Conservation (phyloP, 768 basidiomycete species). For the Pleurotus ostreatus region DNA sequence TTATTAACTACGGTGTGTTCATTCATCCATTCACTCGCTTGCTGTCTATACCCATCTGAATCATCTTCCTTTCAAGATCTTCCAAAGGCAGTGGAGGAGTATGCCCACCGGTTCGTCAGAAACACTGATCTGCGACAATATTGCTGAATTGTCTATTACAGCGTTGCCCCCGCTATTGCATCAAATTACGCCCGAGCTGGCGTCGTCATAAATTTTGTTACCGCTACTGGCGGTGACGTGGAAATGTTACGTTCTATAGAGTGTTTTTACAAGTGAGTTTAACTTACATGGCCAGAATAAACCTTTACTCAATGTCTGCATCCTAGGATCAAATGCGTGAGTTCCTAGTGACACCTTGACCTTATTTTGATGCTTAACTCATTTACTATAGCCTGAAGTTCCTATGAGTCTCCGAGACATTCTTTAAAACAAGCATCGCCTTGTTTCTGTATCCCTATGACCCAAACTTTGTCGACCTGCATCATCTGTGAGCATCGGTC, state of each 20-base stretch:
- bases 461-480: slow-evolving; percentile 33
- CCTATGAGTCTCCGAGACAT: slow-evolving; percentile 87
- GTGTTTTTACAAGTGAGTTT: slow-evolving; percentile 85
- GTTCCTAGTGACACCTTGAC: slow-evolving; percentile 21
- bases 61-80: slow-evolving; percentile 48
- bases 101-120: slow-evolving; percentile 76
- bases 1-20: slow-evolving; percentile 86
- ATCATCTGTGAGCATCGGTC: slow-evolving; percentile 24
- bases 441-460: slow-evolving; percentile 83
- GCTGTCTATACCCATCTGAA: slow-evolving; percentile 8
- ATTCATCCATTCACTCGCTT: background rate
- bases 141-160: slow-evolving; percentile 24
- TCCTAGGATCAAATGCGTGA: slow-evolving; percentile 82
- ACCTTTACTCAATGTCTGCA: background rate
- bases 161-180: slow-evolving; percentile 86
- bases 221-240: slow-evolving; percentile 95
- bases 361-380: slow-evolving; percentile 15
- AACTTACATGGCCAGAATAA: background rate
- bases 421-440: slow-evolving; percentile 55
- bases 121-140: background rate
- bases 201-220: slow-evolving; percentile 94
- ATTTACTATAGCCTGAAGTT: slow-evolving; percentile 71
- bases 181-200: slow-evolving; percentile 83
- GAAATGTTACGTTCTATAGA: slow-evolving; percentile 99
- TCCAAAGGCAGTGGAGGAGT: slow-evolving; percentile 95